Evolutionary conservation across 371 early-diverging fungal genomes (phyloP), one percentile per base, ranked within the genome.

Genomic region (Apophysomyces elegans): DNA sequence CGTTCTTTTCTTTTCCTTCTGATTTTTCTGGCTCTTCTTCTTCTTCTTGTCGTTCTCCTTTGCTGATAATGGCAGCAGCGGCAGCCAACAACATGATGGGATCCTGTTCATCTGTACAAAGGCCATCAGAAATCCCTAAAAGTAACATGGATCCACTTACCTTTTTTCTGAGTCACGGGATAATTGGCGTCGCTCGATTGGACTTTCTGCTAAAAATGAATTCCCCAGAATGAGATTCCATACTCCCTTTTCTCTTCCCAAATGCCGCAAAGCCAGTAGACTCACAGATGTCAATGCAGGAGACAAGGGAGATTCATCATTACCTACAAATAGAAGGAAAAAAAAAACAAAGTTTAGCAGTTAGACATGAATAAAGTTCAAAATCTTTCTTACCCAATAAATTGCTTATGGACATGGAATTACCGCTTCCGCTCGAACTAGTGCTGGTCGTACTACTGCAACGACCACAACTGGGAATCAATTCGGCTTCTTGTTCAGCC

Each of bases 21-120:
- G 32, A 2, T 54, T 38, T 37, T 18, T 39, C 56, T 43, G 54
- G 46, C 54, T 56, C 11, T 14, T 54, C 59, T 54, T 56, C 43
- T 59, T 45, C 57, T 66, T 58, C 32, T 58, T 32, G 58, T 35
- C 26, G 26, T 26, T 62, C 76, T 32, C 75, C 71, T 13, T 68
- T 66, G 59, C 76, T 59, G 13, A 81, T 68, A 9, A 73, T 77
- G 56, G 74, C 71, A n/a, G 81, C 81, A 37, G 81, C 81, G n/a
- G 78, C 81, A 62, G 78, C 75, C 7, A 81, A 58, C 54, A 81
- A 67, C 68, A 76, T 71, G 32, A 81, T 78, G 37, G 81, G 81
- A 69, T 81, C 81, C 37, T 38, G 38, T 43, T 32, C 62, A 61
- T 66, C 61, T 61, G 8, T 62, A 16, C 4, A 18, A 44, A 61